Percentiles rank a stretch among this genome's conserved stretches.
Conservation (phyloP, 1,284 basidiomycete species). For the Fomitiporia mediterranea region DNA sequence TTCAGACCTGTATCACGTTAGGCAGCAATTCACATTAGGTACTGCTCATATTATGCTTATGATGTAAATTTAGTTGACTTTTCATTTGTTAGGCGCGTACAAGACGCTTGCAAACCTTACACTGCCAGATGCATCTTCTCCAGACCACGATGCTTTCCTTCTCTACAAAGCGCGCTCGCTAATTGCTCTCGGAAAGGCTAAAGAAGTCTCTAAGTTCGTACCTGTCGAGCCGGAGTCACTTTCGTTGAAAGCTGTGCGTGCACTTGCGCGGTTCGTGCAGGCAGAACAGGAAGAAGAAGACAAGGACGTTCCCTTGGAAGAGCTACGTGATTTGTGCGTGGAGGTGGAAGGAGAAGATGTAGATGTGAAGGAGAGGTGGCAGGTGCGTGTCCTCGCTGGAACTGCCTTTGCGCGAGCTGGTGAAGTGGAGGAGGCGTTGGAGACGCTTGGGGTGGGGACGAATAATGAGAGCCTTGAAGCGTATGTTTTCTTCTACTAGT, state of each 20-base stretch:
- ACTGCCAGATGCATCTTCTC: constrained; percentile 56
- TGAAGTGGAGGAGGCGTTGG: constrained; percentile 87
- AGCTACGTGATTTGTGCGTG: constrained; percentile 78
- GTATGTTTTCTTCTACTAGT: constrained; percentile 46
- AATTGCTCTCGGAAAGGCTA: constrained; percentile 68
- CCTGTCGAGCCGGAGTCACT: constrained; percentile 60
- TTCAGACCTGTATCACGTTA: constrained; percentile 18
- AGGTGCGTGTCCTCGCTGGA: constrained; percentile 75
- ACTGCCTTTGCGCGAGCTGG: constrained; percentile 80
- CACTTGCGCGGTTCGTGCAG: constrained; percentile 66
- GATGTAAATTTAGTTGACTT: background rate
- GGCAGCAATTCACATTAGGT: constrained; percentile 20
- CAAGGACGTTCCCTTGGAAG: constrained; percentile 66
- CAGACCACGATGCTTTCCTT: constrained; percentile 59
- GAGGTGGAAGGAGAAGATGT: constrained; percentile 72
- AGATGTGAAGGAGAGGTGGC: constrained; percentile 58
- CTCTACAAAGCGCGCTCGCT: constrained; percentile 83
- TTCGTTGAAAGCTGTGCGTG: constrained; percentile 63
- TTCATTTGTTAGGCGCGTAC: constrained; percentile 55
- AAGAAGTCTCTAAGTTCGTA: constrained; percentile 49
- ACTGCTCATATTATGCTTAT: background rate
- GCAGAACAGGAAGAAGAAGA: constrained; percentile 37
- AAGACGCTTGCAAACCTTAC: constrained; percentile 49
- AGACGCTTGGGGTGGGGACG: constrained; percentile 70
- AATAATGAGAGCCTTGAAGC: constrained; percentile 80